Conservation (phyloP, 164 flowering plant genomes). For the Saururus chinensis region DNA sequence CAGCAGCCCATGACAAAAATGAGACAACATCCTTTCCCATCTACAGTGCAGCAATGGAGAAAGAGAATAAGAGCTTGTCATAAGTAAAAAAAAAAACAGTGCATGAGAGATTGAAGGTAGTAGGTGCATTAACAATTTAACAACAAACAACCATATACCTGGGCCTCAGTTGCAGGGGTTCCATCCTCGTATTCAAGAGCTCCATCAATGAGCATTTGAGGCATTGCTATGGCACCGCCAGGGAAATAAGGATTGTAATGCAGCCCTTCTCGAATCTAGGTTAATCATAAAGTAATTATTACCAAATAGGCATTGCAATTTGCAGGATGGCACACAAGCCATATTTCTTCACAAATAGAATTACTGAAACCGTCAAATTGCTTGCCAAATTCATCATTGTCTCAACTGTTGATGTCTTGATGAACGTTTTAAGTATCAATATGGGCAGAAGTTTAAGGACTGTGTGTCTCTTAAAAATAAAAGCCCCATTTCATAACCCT, state of each 20-base stretch:
- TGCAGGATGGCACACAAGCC: not conserved
- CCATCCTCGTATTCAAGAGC: constrained; percentile 56
- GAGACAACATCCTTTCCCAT: constrained; percentile 53
- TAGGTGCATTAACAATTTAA: not conserved
- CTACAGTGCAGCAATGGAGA: constrained; percentile 12
- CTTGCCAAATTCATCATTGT: too few species aligned
- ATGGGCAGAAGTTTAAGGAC: too few species aligned
- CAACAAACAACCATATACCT: constrained; percentile 21
- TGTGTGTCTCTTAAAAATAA: too few species aligned
- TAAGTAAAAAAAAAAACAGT: not conserved
- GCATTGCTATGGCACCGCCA: constrained; percentile 62
- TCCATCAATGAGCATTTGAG: constrained; percentile 51
- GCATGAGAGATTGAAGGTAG: not conserved
- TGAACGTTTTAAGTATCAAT: too few species aligned
- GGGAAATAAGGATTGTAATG: constrained; percentile 59
- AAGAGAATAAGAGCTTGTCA: not conserved
- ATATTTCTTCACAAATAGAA: not conserved
- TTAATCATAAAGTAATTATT: not conserved
- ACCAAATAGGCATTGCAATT: not conserved
- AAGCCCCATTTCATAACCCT: too few species aligned
- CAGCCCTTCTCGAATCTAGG: constrained; percentile 45
- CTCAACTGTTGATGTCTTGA: too few species aligned
- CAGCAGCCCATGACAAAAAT: constrained; percentile 54
- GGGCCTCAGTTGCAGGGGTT: constrained; percentile 48
- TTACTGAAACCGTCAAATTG: too few species aligned